Evolutionary conservation across 2,329 filamentous ascomycete genomes (phyloP).

Genomic region (Trichoderma gracile): DNA sequence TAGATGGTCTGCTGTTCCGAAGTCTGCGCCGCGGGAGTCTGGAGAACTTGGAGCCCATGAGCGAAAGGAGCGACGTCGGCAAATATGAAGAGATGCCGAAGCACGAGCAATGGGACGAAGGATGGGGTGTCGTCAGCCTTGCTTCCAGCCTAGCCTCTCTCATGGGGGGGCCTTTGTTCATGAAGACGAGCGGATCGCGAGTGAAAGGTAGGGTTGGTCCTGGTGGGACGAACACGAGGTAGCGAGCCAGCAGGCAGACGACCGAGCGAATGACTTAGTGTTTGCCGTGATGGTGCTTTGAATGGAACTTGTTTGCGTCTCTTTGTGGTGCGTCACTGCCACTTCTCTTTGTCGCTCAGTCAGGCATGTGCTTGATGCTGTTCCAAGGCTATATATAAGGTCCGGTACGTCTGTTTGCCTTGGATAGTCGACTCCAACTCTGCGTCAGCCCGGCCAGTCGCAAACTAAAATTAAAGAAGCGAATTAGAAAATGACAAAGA

Average conservation of each 20-base stretch:
- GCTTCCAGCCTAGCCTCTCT: conserved; percentile 11
- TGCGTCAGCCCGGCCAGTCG: background rate
- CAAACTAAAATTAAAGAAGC: background rate
- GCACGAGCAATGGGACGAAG: conserved; percentile 12
- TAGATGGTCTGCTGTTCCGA: background rate
- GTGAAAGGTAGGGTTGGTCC: background rate
- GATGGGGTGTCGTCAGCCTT: conserved; percentile 2
- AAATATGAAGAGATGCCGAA: background rate
- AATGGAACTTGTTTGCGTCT: background rate
- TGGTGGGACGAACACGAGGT: background rate
- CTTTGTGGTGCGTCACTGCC: background rate
- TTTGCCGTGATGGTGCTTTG: background rate
- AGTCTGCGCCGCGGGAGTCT: background rate
- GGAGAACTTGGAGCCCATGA: conserved; percentile 5
- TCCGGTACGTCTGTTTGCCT: no score
- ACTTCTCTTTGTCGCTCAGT: background rate
- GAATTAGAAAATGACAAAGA: background rate
- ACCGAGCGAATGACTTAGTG: no score
- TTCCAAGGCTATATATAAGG: background rate
- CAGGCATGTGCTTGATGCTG: background rate
- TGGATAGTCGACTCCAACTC: background rate
- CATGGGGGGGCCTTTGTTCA: conserved; percentile 3
- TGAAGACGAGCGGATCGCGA: background rate
- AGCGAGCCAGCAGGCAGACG: background rate
- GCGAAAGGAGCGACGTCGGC: background rate